Evolutionary conservation across 23 red algal genomes (phyloP).

Genomic region (Gracilariopsis chorda): DNA sequence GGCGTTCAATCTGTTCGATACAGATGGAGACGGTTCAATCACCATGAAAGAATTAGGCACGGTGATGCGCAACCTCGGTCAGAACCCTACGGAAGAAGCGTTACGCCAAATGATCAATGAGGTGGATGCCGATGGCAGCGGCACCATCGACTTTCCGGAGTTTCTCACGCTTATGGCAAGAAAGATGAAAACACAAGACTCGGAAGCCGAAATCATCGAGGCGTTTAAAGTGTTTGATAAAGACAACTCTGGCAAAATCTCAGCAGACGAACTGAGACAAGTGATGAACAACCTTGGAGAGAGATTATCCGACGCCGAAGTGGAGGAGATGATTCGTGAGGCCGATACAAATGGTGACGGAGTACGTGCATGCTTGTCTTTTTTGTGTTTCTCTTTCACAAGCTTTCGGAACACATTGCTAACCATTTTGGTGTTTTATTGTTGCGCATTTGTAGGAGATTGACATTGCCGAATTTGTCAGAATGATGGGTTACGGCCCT

Average conservation of each 20-base stretch:
- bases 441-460: constrained; percentile 43
- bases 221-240: constrained; percentile 95
- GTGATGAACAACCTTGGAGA: constrained; percentile 86
- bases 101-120: constrained; percentile 87
- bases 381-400: background rate
- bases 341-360: constrained; percentile 84
- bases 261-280: constrained; percentile 66
- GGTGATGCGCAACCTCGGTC: constrained; percentile 76
- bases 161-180: constrained; percentile 89
- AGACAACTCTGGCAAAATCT: constrained; percentile 84
- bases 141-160: constrained; percentile 90
- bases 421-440: background rate
- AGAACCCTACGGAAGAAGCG: constrained; percentile 76
- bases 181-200: constrained; percentile 83
- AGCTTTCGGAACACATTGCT: background rate
- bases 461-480: constrained; percentile 68
- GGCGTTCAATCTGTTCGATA: constrained; percentile 81
- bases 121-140: constrained; percentile 82
- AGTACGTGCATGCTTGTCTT: constrained; percentile 3
- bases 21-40: constrained; percentile 85
- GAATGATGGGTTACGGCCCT: constrained; percentile 57
- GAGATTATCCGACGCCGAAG: constrained; percentile 77
- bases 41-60: constrained; percentile 81
- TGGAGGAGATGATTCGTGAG: constrained; percentile 90
- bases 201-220: constrained; percentile 78